Evolutionary conservation across 2,329 filamentous ascomycete species (phyloP).

Genomic region (Botrytis sinoallii): DNA sequence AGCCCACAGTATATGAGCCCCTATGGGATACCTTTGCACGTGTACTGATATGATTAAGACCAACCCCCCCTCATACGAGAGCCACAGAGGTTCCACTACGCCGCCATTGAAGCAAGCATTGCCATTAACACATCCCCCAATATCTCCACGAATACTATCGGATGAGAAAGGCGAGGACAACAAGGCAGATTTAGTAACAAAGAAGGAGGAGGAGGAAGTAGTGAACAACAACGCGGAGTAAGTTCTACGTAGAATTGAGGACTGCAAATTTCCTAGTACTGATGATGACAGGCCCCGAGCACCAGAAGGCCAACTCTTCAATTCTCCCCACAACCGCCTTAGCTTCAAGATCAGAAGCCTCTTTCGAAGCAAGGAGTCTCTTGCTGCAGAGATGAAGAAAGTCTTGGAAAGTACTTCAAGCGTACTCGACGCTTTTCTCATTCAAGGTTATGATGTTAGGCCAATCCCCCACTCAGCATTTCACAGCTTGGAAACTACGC

Average conservation of each 20-base stretch:
- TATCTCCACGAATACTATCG: neutral
- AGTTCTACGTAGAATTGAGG: neutral
- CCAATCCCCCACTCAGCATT: slow-evolving; percentile 33
- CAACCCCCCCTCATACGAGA: slow-evolving; percentile 21
- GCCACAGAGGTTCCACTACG: neutral
- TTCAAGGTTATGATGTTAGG: slow-evolving; percentile 22
- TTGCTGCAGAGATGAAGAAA: slow-evolving; percentile 32
- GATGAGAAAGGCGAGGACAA: neutral
- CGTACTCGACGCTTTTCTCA: slow-evolving; percentile 29
- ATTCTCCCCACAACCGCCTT: slow-evolving; percentile 25
- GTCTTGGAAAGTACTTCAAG: slow-evolving; percentile 26
- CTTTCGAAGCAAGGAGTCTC: slow-evolving; percentile 33
- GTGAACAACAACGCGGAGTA: neutral
- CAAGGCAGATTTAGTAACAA: neutral
- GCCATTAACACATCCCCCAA: neutral
- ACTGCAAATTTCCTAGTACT: slow-evolving; percentile 5
- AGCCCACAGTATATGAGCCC: neutral
- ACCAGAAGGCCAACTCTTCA: slow-evolving; percentile 29
- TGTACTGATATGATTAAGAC: neutral
- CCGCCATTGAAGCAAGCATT: neutral
- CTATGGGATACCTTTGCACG: neutral
- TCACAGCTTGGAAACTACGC: slow-evolving; percentile 33
- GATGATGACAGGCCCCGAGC: slow-evolving; percentile 22
- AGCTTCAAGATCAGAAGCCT: slow-evolving; percentile 31
- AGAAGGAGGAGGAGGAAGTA: neutral